Conservation (phyloP, 2,329 filamentous ascomycete species). For the Chaetothyriales sp. region DNA sequence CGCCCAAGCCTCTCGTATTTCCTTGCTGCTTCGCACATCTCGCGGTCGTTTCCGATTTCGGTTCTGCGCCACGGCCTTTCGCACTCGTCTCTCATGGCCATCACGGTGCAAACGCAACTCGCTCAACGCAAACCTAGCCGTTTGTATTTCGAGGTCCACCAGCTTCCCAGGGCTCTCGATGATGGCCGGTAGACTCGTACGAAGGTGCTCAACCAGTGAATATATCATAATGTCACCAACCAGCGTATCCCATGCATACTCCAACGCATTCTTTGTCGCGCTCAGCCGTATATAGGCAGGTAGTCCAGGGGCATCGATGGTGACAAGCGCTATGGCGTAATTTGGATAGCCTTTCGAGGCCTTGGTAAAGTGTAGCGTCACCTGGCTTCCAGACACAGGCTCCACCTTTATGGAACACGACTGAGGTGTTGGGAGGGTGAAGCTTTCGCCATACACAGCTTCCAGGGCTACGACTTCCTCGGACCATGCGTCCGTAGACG, state of each 20-base stretch:
- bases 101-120: neutral
- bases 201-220: slow-evolving; percentile 80
- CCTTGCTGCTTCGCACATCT: slow-evolving; percentile 20
- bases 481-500: slow-evolving; percentile 50
- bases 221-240: slow-evolving; percentile 84
- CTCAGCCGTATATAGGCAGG: slow-evolving; percentile 91
- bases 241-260: slow-evolving; percentile 56
- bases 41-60: neutral
- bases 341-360: slow-evolving; percentile 56
- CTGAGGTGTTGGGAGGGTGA: slow-evolving; percentile 44
- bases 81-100: neutral
- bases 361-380: slow-evolving; percentile 51
- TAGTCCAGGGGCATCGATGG: slow-evolving; percentile 42
- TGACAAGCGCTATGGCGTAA: slow-evolving; percentile 44
- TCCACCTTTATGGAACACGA: slow-evolving; percentile 60
- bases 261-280: slow-evolving; percentile 62
- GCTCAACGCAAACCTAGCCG: slow-evolving; percentile 3
- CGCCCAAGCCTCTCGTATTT: slow-evolving; percentile 51
- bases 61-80: neutral
- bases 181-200: slow-evolving; percentile 68
- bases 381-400: slow-evolving; percentile 1
- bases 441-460: slow-evolving; percentile 71
- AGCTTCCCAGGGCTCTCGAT: slow-evolving; percentile 74
- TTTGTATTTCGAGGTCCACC: slow-evolving; percentile 59
- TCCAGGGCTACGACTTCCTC: slow-evolving; percentile 75